A percentile compares a stretch with the other conserved stretches of the same genome.
These are phyloP conservation scores for Phyllosticta citribraziliensis DNA, from an alignment of 2,329 filamentous ascomycete species.

Conservation along the genomic window DNA sequence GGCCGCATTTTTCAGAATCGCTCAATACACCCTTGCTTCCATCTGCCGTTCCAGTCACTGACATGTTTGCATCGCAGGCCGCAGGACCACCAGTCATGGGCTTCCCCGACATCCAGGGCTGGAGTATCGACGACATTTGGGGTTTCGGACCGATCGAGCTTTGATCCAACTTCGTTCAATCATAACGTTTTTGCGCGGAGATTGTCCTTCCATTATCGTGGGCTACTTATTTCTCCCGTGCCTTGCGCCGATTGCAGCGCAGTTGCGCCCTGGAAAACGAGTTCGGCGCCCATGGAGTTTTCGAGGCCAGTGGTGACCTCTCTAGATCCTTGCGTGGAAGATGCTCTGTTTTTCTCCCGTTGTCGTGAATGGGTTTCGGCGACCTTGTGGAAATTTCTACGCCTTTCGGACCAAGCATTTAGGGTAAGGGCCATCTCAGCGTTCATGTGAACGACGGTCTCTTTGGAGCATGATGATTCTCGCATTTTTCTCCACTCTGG, in stretches of 20 bases:
- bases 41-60: neutral
- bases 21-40: neutral
- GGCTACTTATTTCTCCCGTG: neutral
- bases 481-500: no score
- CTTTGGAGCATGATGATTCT: no score
- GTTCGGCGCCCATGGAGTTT: neutral
- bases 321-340: no score
- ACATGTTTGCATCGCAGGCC: neutral
- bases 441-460: no score
- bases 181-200: neutral
- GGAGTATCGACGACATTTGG: slow-evolving; percentile 7
- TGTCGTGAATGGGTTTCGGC: no score
- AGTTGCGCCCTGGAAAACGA: neutral
- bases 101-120: slow-evolving; percentile 8
- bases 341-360: no score
- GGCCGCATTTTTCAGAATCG: neutral
- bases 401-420: no score
- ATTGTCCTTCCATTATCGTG: neutral
- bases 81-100: slow-evolving; percentile 1
- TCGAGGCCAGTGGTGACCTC: neutral
- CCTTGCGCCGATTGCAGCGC: no score
- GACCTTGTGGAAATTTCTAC: no score
- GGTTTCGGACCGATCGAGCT: slow-evolving; percentile 5
- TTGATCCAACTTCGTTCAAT: neutral
- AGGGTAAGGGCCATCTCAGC: no score